Evolutionary conservation across 2,329 filamentous ascomycete genomes (phyloP), one percentile per base, ranked within the genome.

Genomic region (Sordariomycetes sp.): DNA sequence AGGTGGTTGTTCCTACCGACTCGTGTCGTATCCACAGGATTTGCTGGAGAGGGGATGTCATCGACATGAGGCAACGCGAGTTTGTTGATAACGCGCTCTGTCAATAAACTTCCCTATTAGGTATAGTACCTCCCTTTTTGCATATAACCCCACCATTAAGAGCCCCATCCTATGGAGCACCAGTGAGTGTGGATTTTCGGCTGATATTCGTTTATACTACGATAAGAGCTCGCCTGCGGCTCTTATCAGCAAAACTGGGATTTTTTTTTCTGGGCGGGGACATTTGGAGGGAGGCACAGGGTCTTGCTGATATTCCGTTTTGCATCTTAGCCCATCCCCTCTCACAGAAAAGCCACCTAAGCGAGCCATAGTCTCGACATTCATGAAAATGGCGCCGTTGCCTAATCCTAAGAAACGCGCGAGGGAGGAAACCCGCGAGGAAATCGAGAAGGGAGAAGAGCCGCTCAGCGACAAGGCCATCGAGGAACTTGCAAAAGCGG

Each of bases 371-470:
- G 42, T 24, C 25, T 22, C 50, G 22, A 52, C 28, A 13, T 20
- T 4, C 20, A 35, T 64, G 55, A 72, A 70, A 68, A 59, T 52
- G 53, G 62, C 62, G n/a, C 57, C 62, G 35, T 57, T 63, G 52
- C 65, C 63, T 34, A 66, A 67, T 56, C 65, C 69, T 28, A 67
- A 68, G 39, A 74, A 73, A 60, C 68, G 71, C 52, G 62, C 67
- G 39, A 65, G 66, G 54, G 62, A 68, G 22, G 67, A 69, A 42
- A 62, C 68, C 12, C 67, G 67, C 24, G 61, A 65, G n/a, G 71
- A 70, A 50, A 65, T 22, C 4, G 45, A 20, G 45, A 50, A 50
- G 5, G 45, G 45, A 20, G 45, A 50, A 24, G 45, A 50, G 45
- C 45, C 65, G 53, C 62, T 66, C 13, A 52, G 51, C 51, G 51